Conservation (phyloP, 345 rosid species). For the Leavenworthia alabamica region DNA sequence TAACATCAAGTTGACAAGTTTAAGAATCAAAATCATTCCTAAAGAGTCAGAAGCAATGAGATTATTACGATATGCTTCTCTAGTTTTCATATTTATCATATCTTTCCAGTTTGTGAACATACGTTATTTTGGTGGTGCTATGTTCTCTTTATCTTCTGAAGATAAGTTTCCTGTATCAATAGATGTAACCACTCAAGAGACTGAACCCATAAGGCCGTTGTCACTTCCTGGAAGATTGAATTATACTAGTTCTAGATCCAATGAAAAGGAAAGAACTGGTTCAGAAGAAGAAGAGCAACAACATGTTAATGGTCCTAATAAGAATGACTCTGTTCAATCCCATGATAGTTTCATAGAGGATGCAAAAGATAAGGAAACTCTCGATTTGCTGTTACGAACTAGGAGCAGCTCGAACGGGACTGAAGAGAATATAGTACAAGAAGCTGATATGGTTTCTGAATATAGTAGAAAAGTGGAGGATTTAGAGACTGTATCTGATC, state of each 20-base stretch:
- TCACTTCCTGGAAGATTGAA: conserved; percentile 8
- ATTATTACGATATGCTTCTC: conserved; percentile 41
- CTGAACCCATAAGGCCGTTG: not conserved
- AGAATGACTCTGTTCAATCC: conserved; percentile 2
- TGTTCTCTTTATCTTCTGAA: conserved; percentile 40
- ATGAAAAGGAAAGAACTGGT: conserved; percentile 17
- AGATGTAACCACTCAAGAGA: conserved; percentile 3
- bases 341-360: conserved; percentile 14
- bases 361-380: conserved; percentile 22
- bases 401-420: conserved; percentile 14
- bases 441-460: conserved; percentile 11
- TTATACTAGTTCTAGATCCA: conserved; percentile 26
- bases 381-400: conserved; percentile 5
- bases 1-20: not conserved
- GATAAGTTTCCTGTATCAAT: conserved; percentile 32
- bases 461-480: conserved; percentile 28
- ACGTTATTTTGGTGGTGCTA: conserved; percentile 39
- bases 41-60: conserved; percentile 47
- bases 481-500: conserved; percentile 22
- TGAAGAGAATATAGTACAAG: conserved; percentile 18
- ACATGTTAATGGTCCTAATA: conserved; percentile 12
- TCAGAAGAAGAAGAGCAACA: conserved; percentile 27
- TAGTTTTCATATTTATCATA: conserved; percentile 34
- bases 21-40: not conserved
- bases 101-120: conserved; percentile 55